Conservation (phyloP, 345 rosid species). For the Gossypium rotundifolium region DNA sequence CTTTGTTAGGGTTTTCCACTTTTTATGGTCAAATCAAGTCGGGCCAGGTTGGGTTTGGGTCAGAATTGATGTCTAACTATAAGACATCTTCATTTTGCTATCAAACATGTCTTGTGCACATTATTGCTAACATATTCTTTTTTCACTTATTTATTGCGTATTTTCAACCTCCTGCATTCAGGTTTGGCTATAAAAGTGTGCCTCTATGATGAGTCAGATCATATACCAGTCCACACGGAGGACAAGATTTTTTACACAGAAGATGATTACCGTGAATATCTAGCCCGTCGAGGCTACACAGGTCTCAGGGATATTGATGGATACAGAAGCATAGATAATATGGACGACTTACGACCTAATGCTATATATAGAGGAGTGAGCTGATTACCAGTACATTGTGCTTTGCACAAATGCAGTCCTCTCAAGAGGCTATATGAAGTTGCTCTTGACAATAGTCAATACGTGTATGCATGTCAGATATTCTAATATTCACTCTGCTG, state of each 20-base stretch:
- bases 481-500: slow-evolving; percentile 5
- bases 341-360: slow-evolving; percentile 90
- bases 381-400: slow-evolving; percentile 24
- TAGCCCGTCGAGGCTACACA: slow-evolving; percentile 62
- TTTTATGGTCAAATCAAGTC: background rate
- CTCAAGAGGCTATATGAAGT: background rate
- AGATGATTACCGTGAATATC: slow-evolving; percentile 87
- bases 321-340: slow-evolving; percentile 66
- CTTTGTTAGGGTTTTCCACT: background rate
- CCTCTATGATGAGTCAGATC: slow-evolving; percentile 79
- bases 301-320: slow-evolving; percentile 77
- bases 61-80: background rate
- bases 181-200: slow-evolving; percentile 81
- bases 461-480: background rate
- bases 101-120: background rate
- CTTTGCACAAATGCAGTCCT: background rate
- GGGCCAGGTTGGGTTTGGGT: background rate
- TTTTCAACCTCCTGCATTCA: slow-evolving; percentile 19
- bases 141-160: too few relatives aligned
- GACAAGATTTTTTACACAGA: slow-evolving; percentile 63
- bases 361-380: slow-evolving; percentile 71
- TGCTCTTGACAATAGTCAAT: slow-evolving; percentile 4
- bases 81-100: background rate
- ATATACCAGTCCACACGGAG: slow-evolving; percentile 74
- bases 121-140: background rate